Evolutionary conservation across 1,284 basidiomycete genomes (phyloP).

Genomic region (Schizopora paradoxa): DNA sequence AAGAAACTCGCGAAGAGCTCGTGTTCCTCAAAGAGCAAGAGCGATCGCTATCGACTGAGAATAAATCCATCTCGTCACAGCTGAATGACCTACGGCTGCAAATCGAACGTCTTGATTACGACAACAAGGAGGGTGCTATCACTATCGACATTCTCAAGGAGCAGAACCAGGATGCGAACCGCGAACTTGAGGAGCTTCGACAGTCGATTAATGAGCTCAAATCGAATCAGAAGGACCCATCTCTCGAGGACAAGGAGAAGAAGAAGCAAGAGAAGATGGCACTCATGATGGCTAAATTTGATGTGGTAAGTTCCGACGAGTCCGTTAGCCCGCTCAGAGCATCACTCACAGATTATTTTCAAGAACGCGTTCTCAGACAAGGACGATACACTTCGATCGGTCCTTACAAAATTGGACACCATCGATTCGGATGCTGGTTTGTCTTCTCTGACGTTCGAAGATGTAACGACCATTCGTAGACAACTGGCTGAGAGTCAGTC

Average conservation of each 20-base stretch:
- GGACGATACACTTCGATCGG: slow-evolving; percentile 84
- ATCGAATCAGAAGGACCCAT: slow-evolving; percentile 77
- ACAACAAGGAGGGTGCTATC: slow-evolving; percentile 92
- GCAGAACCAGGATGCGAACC: slow-evolving; percentile 84
- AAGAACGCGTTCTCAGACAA: slow-evolving; percentile 87
- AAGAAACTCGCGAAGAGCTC: slow-evolving; percentile 83
- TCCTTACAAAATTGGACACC: slow-evolving; percentile 78
- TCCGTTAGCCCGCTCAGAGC: slow-evolving; percentile 8
- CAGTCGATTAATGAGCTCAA: slow-evolving; percentile 78
- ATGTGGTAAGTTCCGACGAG: slow-evolving; percentile 60
- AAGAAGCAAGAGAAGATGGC: slow-evolving; percentile 99
- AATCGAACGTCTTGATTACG: slow-evolving; percentile 89
- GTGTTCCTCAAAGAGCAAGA: slow-evolving; percentile 92
- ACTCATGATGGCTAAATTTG: slow-evolving; percentile 99
- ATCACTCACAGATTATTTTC: slow-evolving; percentile 13
- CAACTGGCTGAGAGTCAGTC: slow-evolving; percentile 89
- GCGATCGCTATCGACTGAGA: slow-evolving; percentile 72
- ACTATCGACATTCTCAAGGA: slow-evolving; percentile 97
- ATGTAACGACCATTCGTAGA: slow-evolving; percentile 74
- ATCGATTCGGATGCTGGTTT: slow-evolving; percentile 57
- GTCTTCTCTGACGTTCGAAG: slow-evolving; percentile 65
- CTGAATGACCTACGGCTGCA: slow-evolving; percentile 90
- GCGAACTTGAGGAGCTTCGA: slow-evolving; percentile 88
- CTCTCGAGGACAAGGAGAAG: slow-evolving; percentile 95
- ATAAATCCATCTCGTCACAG: slow-evolving; percentile 85